Evolutionary conservation across 179 eudicot genomes (phyloP).

Genomic region (Silene vulgaris): DNA sequence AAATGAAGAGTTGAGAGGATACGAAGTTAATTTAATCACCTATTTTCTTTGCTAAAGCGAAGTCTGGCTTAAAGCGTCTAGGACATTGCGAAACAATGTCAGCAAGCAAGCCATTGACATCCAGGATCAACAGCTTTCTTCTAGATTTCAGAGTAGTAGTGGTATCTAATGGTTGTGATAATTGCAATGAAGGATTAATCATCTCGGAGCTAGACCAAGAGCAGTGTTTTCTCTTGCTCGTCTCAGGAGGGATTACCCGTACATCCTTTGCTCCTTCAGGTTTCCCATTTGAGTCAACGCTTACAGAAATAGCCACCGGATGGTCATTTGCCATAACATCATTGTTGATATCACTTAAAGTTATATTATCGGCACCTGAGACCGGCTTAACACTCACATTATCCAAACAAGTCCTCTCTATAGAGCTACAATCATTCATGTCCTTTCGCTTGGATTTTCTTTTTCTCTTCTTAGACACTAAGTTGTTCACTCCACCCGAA

Average conservation of each 20-base stretch:
- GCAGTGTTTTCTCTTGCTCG: too few species aligned
- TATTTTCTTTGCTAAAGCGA: slow-evolving; percentile 45
- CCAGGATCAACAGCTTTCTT: slow-evolving; percentile 74
- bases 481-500: not conserved
- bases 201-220: too few species aligned
- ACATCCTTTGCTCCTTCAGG: too few species aligned
- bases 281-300: not conserved
- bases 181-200: not conserved
- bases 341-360: not conserved
- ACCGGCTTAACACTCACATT: not conserved
- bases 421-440: not conserved
- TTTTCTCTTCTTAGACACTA: not conserved
- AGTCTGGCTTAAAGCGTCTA: slow-evolving; percentile 33
- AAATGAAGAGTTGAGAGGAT: not conserved
- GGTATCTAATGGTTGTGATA: slow-evolving; percentile 11
- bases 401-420: not conserved
- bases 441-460: not conserved
- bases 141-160: slow-evolving; percentile 14
- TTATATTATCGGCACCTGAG: not conserved
- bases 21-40: slow-evolving; percentile 31
- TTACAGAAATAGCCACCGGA: not conserved
- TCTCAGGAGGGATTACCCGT: too few species aligned
- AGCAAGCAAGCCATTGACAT: slow-evolving; percentile 72
- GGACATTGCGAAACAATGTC: slow-evolving; percentile 41
- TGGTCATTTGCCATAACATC: not conserved